Evolutionary conservation across 768 basidiomycete genomes (phyloP), one percentile per base, ranked within the genome.

Genomic region (Gelatoporia subvermispora): DNA sequence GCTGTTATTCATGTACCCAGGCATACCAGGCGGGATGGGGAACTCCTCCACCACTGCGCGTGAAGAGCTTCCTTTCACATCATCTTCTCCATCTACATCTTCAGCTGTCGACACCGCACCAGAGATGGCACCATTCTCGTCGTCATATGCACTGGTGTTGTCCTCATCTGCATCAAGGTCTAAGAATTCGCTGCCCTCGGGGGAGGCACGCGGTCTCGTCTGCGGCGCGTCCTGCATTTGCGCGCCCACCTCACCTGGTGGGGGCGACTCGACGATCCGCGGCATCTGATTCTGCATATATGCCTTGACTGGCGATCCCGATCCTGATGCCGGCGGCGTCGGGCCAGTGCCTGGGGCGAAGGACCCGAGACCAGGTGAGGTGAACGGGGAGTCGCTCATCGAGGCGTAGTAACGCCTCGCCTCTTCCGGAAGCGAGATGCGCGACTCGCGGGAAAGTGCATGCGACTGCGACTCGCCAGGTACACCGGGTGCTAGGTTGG

Each of bases 371-470:
- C 20, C 34, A 5, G 84, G 80, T 58, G 79, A 84, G 22, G 77
- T 66, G 8, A 69, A 60, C 2, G 86, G 82, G 4, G 81, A 83
- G 48, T 88, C 85, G 34, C 66, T 67, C 76, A 86, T 81, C 56
- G 75, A 79, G 34, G 79, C 73, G 48, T 88, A 83, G 58, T 87
- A 89, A 41, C 77, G 80, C 53, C 73, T 79, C 15, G 88, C 84
- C 62, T 91, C 89, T 47, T 89, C 86, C 1, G 88, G 85, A 34
- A 89, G 72, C 28, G 83, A 79, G 43, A 84, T 77, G 20, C 77
- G 75, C 8, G 85, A 88, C 43, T 84, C 83, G 47, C 83, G 77
- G n/a, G 78, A 77, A 16, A 71, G 55, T 61, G n/a, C 63, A 62
- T 18, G 65, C 63, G 51, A 60, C 60, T 44, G 62, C 22, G 20